phyloP scores from a whole-genome alignment of 768 basidiomycete species.

The Tricholoma terreum region DNA sequence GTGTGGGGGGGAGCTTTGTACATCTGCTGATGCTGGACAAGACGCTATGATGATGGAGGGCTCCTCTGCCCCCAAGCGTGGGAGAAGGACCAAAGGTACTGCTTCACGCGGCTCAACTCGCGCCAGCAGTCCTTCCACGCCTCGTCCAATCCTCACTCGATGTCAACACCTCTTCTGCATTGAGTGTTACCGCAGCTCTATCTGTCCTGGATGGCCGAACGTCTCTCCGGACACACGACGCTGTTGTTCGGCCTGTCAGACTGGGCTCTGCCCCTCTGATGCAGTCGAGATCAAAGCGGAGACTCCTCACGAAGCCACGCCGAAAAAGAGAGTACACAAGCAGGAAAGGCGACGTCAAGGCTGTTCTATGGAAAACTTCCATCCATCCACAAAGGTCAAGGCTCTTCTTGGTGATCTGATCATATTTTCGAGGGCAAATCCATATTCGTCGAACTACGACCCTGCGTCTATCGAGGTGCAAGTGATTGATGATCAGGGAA shows the following conservation, averaged over 20 bases:
- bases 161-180: conserved; percentile 95
- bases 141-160: conserved; percentile 75
- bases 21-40: conserved; percentile 45
- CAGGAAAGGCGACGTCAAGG: conserved; percentile 68
- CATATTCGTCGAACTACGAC: conserved; percentile 85
- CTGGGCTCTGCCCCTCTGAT: conserved; percentile 63
- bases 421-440: conserved; percentile 79
- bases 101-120: conserved; percentile 70
- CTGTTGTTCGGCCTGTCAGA: conserved; percentile 77
- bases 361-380: conserved; percentile 50
- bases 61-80: conserved; percentile 43
- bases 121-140: conserved; percentile 63
- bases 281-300: conserved; percentile 81
- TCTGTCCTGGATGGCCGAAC: conserved; percentile 81
- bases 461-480: conserved; percentile 68
- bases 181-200: conserved; percentile 76
- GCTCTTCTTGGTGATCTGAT: conserved; percentile 78
- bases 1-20: conserved; percentile 75
- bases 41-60: conserved; percentile 51
- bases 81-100: conserved; percentile 47
- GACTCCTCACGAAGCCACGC: conserved; percentile 35
- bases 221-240: conserved; percentile 52
- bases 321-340: conserved; percentile 63
- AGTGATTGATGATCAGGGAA: conserved; percentile 73
- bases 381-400: conserved; percentile 86